Base-by-base conservation (phyloP, 257 asterid species). In the Nicotiana attenuata region DNA sequence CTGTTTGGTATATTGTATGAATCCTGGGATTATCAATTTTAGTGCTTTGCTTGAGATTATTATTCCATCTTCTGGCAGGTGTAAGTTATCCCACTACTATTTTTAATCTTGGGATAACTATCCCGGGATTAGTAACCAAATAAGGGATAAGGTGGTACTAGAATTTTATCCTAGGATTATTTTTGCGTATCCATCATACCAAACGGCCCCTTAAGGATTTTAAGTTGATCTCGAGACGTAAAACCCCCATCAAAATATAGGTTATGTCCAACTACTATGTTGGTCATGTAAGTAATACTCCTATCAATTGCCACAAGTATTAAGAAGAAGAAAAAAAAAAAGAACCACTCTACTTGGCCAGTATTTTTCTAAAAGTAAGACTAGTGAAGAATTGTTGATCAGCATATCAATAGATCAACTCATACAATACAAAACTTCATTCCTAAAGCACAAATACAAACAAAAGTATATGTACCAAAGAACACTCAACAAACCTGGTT, bases 401-500 rank as follows among this genome's bases (percentile, higher is more conserved):
- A 24, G 79, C 41, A 73, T 22, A 73, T 11, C 59, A 73, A 14
- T 47, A 47, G 35, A 22, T 73, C 15, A 47, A 22, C 33, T 69
- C 31, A 69, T 73, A 14, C 24, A 47, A 14, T 22, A 47, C 24
- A 22, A 22, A 22, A 19, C 38, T 14, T 14, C 61, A 47, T 73
- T 47, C 14, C 78, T 38, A 45, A 45, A 22, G 59, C 41, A 73
- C 45, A 65, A 65, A 29, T 29, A 65, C 41, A 47, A 73, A 24
- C 79, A 73, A 47, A 47, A 13, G 41, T 47, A 73, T 41, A 24
- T 73, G 3, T 24, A 24, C 22, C 38, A 8, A 73, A 47, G 41
- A 73, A 47, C 22, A 47, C 8, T 28, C 60, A 68, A 86, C 94
- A 71, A 78, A 95, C 99, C 99, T 91, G 99, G 93, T 80, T 91